Base-by-base conservation (phyloP, 2,329 filamentous ascomycete genomes). In the Whalleya microplaca region DNA sequence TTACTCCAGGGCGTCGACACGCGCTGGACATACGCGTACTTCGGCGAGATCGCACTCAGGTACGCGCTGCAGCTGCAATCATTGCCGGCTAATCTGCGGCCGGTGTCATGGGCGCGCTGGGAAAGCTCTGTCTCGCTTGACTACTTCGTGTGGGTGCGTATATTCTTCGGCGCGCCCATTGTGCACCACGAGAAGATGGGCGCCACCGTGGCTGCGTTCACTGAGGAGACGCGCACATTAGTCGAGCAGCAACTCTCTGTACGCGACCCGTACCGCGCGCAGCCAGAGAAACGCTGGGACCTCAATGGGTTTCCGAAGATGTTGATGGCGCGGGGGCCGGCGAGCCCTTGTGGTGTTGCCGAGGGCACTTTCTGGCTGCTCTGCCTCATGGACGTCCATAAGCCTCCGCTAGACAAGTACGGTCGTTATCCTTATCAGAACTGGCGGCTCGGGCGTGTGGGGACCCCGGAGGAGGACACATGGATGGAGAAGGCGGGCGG, bases 401-500 rank as follows among this genome's bases (percentile, higher is more conserved):
- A 62, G 49, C 66, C 69, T 5, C 61, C 68, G 14, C 54, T 72
- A 14, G 62, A 68, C 14, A 45, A 27, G 16, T 71, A 62, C 55
- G 67, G 64, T n/a, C 55, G 66, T 14, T 72, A 70, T 55, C 69
- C 69, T 8, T 71, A 69, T 40, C 53, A 59, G 18, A 72, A 73
- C 32, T 61, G 53, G 10, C 54, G 60, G 2, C 47, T 60, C 8
- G 66, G 68, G 9, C 59, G 67, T 29, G 46, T 56, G 14, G 55
- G 50, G 41, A 68, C 66, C n/a, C 41, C 46, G 5, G 66, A 65
- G 20, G 69, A 71, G 56, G 41, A 63, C 19, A 57, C 47, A 40
- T 72, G 66, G 66, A 43, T 68, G 19, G 47, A 53, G 21, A 55
- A 59, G 45, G 55, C 54, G 3, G 23, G 23, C 23, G 41, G 23